Conservation (phyloP, 441 rosid genomes). For the Erysimum cheiri region DNA sequence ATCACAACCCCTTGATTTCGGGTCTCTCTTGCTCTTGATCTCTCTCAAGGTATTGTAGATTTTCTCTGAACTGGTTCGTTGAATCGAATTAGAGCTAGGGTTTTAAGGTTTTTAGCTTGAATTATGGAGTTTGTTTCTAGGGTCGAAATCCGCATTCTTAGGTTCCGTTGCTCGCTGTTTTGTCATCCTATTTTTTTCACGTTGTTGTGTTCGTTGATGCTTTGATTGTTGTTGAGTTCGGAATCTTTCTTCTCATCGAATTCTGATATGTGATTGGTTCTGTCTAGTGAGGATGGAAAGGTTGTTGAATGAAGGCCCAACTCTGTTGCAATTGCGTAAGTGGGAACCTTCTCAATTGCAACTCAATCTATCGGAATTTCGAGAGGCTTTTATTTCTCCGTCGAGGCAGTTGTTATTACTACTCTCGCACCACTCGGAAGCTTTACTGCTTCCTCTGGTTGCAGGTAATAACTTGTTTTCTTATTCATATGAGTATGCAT, state of each 20-base stretch:
- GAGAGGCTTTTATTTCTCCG: conserved; percentile 92
- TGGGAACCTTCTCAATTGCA: conserved; percentile 70
- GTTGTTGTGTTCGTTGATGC: conserved; percentile 24
- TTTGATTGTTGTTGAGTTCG: conserved; percentile 27
- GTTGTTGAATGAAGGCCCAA: conserved; percentile 58
- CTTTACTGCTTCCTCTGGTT: conserved; percentile 75
- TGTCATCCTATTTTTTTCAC: neutral
- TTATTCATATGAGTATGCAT: conserved; percentile 9
- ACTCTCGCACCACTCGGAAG: conserved; percentile 76
- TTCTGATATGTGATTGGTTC: conserved; percentile 21
- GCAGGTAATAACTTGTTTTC: conserved; percentile 50
- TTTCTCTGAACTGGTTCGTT: conserved; percentile 7
- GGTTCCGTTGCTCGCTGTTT: conserved; percentile 24
- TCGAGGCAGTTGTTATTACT: conserved; percentile 69
- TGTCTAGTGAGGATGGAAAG: conserved; percentile 55
- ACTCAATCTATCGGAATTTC: conserved; percentile 75
- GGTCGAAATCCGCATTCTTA: conserved; percentile 11
- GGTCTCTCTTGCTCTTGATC: conserved; percentile 33
- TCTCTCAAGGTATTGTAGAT: conserved; percentile 32
- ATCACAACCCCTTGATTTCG: conserved; percentile 31
- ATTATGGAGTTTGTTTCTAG: conserved; percentile 23
- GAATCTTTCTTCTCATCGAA: neutral
- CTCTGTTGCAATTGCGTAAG: conserved; percentile 77
- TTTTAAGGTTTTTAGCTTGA: conserved; percentile 25
- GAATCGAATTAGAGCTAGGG: conserved; percentile 33